Evolutionary conservation across 306 rosid genomes (phyloP).

Genomic region (apple (Malus domestica)): ASM211411v1 NC_041803.1:37660001-37660500

Average conservation of each 20-base stretch:
- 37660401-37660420: conserved; percentile 5
- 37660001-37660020: conserved; percentile 22
- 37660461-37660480: conserved; percentile 86
- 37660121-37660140: not conserved
- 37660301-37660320: not conserved
- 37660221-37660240: not conserved
- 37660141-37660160: not conserved
- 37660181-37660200: not conserved
- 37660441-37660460: conserved; percentile 13
- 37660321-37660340: not conserved
- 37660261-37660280: not conserved
- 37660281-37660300: not conserved
- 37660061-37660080: too few species aligned
- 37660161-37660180: not conserved
- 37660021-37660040: not conserved
- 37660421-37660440: not conserved
- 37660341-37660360: not conserved
- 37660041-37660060: not conserved
- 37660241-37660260: not conserved
- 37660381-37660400: not conserved
- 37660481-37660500: conserved; percentile 87
- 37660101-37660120: not conserved
- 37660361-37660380: not conserved
- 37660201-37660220: not conserved
- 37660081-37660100: not conserved